Conservation (phyloP, 306 rosid species). For the Quercus mongolica region DNA sequence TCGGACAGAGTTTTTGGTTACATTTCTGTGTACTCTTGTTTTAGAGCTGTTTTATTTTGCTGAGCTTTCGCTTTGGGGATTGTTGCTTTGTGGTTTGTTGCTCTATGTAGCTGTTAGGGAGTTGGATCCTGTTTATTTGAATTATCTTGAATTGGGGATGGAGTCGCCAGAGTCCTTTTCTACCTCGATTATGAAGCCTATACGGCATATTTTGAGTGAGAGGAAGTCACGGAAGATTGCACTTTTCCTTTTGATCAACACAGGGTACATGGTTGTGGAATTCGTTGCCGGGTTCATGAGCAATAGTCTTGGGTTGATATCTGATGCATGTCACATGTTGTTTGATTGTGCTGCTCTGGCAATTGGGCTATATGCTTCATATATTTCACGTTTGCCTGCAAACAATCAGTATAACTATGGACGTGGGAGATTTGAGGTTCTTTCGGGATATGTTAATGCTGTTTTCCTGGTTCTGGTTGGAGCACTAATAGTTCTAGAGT, state of each 20-base stretch:
- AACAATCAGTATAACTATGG: constrained; percentile 75
- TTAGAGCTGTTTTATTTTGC: constrained; percentile 82
- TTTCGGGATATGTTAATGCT: constrained; percentile 87
- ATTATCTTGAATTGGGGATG: constrained; percentile 42
- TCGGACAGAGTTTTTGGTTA: constrained; percentile 62
- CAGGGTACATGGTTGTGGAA: constrained; percentile 89
- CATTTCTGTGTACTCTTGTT: constrained; percentile 60
- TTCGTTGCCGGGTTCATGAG: constrained; percentile 91
- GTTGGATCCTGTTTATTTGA: constrained; percentile 49
- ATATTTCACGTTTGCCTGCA: constrained; percentile 89
- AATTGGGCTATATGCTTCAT: constrained; percentile 89
- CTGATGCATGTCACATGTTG: constrained; percentile 97
- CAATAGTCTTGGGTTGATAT: constrained; percentile 88
- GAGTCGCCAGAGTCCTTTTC: constrained; percentile 44
- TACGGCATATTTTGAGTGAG: constrained; percentile 78
- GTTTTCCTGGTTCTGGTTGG: constrained; percentile 91
- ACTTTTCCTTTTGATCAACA: constrained; percentile 76
- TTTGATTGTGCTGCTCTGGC: constrained; percentile 99
- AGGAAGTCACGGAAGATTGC: constrained; percentile 92
- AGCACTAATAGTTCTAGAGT: constrained; percentile 83
- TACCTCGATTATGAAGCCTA: constrained; percentile 62
- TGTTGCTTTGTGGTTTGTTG: constrained; percentile 69
- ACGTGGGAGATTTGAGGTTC: constrained; percentile 91
- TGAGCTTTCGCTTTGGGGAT: constrained; percentile 85
- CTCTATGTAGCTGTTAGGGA: constrained; percentile 75